Base-by-base conservation (phyloP, 148 eudicot genomes). In the Dysphania ambrosioides region DNA sequence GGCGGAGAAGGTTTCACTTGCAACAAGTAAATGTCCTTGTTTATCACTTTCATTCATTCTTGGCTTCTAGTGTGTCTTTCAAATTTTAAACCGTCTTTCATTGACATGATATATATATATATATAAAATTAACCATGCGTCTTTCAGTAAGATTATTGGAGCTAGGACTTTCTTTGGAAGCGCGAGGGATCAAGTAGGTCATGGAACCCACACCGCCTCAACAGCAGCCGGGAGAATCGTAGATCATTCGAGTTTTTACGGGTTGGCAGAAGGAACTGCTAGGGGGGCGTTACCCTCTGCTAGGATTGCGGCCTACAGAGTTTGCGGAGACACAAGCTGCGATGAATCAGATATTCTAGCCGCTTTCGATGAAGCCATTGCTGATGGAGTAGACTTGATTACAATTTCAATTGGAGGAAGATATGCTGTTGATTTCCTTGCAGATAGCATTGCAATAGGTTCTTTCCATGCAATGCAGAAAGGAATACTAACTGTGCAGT, bases 311-410 rank as follows among this genome's bases (percentile, higher is more conserved):
- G 84, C 47, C 1, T 90, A 90, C 82, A 86, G 79, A 74, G 86
- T 76, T 3, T 88, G 90, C 41, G 42, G 11, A 21, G 0, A 4
- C 0, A 0, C 6, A 0, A 78, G 79, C 0, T 90, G 92, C 68
- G 0, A 2, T 0, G 79, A 31, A 0, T 23, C 55, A 0, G 62
- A 75, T 12, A 40, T 88, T 1, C 5, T 90, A 5, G 85, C 86
- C 4, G 96, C 79, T 1, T 88, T 85, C 36, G 88, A 88, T 30
- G 82, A 85, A 55, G 92, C 88, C 0, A 81, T 90, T 24, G 86
- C 85, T 15, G 92, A 90, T 74, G 93, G 96, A 5, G 91, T 91
- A 23, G 89, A 91, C 62, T 47, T 91, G 23, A 78, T 88, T 21
- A 56, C 90, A 0, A 26, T 86, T 18, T 88, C 96, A 0, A 0